These are phyloP conservation scores for Sclerotinia sclerotiorum DNA, from an alignment of 2,329 filamentous ascomycete species.

Conservation along the genomic window DNA sequence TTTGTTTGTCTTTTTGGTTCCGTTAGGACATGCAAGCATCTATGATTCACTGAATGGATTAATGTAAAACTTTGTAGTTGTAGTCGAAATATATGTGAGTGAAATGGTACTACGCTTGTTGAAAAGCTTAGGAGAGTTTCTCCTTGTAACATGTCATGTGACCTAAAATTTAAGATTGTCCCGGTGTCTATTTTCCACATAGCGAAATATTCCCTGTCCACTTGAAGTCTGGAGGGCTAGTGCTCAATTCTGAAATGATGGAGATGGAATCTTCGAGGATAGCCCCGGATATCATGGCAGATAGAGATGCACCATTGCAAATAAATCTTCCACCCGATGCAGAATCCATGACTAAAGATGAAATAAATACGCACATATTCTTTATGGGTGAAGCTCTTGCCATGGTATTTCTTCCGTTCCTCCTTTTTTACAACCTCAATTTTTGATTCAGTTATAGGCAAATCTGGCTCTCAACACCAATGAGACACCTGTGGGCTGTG, in stretches of 20 bases:
- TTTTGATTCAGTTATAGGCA: slow-evolving; percentile 55
- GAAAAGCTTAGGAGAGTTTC: neutral
- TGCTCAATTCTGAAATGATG: neutral
- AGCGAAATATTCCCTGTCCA: neutral
- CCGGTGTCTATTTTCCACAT: neutral
- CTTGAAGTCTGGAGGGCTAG: neutral
- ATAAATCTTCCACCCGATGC: slow-evolving; percentile 15
- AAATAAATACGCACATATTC: slow-evolving; percentile 45
- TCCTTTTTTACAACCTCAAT: neutral
- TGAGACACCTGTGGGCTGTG: slow-evolving; percentile 95
- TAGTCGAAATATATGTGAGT: neutral
- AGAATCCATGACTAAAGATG: slow-evolving; percentile 25
- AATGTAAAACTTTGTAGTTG: neutral
- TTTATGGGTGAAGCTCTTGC: slow-evolving; percentile 86
- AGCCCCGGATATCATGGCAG: neutral
- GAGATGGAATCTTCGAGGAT: neutral
- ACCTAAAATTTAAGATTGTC: neutral
- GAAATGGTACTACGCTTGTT: neutral
- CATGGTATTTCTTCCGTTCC: slow-evolving; percentile 60
- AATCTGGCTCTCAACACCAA: slow-evolving; percentile 80
- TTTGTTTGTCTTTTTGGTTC: neutral
- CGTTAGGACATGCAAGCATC: neutral
- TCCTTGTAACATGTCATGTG: neutral
- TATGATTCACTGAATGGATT: neutral
- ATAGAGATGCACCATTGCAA: neutral